Evolutionary conservation across 768 basidiomycete species (phyloP), one percentile per base, ranked within the genome.

Genomic region (Mycena olivaceomarginata): DNA sequence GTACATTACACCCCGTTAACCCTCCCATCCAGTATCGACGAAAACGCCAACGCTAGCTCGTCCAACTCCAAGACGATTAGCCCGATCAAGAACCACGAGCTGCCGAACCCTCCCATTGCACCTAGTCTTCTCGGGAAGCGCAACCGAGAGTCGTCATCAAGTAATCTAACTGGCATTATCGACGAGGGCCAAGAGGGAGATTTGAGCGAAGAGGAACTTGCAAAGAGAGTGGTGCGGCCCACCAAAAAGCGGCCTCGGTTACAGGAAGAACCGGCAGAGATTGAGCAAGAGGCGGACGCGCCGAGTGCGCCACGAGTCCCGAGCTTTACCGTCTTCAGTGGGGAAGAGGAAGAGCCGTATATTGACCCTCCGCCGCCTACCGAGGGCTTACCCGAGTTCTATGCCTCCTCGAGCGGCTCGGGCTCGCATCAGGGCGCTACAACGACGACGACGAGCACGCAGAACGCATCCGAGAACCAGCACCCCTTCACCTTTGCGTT

Each of bases 91-190:
- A 82, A 68, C 41, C 20, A n/a, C 9, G 59, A 77, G n/a, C 72
- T 81, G 9, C 78, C 82, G 31, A 87, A 84, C 75, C 87, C 89
- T 56, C 89, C 87, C 13, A 82, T 88, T 74, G 84, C 90, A 5
- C 86, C 88, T 57, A 89, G 85, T 25, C 86, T 88, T 41, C 87
- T 95, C 20, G 94, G 94, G n/a, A 95, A 95, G 82, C 91, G 93
- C 45, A 90, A 88, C 67, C 88, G 94, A 76, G 91, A 92, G 77
- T 86, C 91, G 2, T 84, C 87, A 11, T 85, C 87, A 13, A 90
- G 88, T 78, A 86, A 87, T 67, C 79, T 87, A 25, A 84, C 87
- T 2, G 89, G 84, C 67, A 82, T 87, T 12, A 83, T 86, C 8
- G 92, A 91, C 70, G 84, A 85, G 39, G 88, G 83, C n/a, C 83